Evolutionary conservation across 495 filamentous ascomycete species (phyloP).

Genomic region (Aspergillus sclerotiicarbonarius): DNA sequence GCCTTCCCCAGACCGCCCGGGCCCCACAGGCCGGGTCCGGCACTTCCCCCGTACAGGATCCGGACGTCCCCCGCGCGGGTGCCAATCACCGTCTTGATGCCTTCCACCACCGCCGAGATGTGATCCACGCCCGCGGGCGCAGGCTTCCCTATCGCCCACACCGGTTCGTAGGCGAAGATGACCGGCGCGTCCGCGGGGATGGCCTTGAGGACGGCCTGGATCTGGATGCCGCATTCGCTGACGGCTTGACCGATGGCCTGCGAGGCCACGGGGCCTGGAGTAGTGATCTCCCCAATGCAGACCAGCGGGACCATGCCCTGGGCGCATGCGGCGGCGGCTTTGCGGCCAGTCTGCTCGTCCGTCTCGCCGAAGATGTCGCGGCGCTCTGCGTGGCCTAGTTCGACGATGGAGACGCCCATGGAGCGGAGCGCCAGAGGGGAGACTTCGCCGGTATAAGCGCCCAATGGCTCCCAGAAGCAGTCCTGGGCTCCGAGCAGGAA

Average conservation of each 20-base stretch:
- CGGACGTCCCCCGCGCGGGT: slow-evolving; percentile 51
- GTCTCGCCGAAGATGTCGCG: slow-evolving; percentile 67
- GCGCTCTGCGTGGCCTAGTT: slow-evolving; percentile 79
- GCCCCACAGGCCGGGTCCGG: slow-evolving; percentile 71
- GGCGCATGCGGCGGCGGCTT: slow-evolving; percentile 62
- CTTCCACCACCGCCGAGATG: slow-evolving; percentile 66
- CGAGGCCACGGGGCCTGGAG: slow-evolving; percentile 46
- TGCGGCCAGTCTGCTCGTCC: slow-evolving; percentile 58
- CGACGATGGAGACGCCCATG: slow-evolving; percentile 67
- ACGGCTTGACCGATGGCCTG: slow-evolving; percentile 58
- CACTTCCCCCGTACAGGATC: slow-evolving; percentile 78
- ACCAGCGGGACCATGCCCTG: slow-evolving; percentile 75
- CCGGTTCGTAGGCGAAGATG: slow-evolving; percentile 83
- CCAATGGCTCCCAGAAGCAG: slow-evolving; percentile 57
- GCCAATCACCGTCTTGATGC: slow-evolving; percentile 49
- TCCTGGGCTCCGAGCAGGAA: slow-evolving; percentile 75
- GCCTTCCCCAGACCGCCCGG: slow-evolving; percentile 56
- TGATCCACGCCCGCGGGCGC: slow-evolving; percentile 71
- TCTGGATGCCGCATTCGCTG: slow-evolving; percentile 61
- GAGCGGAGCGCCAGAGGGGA: slow-evolving; percentile 63
- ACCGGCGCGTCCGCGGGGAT: slow-evolving; percentile 62
- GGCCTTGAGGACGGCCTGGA: slow-evolving; percentile 57
- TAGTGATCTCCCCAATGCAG: slow-evolving; percentile 69
- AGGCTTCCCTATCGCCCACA: slow-evolving; percentile 80
- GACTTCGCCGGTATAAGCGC: slow-evolving; percentile 76